Evolutionary conservation across 805 yeast species (phyloP).

Genomic region (Metschnikowia noctiluminum): DNA sequence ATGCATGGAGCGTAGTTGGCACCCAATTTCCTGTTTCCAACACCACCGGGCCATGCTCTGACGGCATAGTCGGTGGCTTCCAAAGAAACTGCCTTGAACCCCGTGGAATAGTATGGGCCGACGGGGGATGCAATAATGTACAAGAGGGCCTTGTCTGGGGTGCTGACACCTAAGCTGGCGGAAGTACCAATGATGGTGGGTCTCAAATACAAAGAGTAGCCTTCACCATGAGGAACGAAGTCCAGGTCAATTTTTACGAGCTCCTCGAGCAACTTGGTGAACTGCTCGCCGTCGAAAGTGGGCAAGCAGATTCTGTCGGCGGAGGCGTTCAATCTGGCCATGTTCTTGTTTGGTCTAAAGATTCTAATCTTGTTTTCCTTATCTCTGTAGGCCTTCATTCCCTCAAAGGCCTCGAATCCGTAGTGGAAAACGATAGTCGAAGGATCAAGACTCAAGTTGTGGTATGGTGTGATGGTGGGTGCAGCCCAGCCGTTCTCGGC

Average conservation of each 20-base stretch:
- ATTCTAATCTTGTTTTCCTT: constrained; percentile 55
- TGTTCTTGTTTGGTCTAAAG: constrained; percentile 89
- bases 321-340: constrained; percentile 85
- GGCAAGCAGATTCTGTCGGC: constrained; percentile 90
- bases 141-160: constrained; percentile 77
- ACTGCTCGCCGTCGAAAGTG: constrained; percentile 73
- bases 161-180: constrained; percentile 79
- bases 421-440: constrained; percentile 90
- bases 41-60: constrained; percentile 99
- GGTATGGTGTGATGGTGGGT: constrained; percentile 89
- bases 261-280: constrained; percentile 71
- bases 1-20: constrained; percentile 97
- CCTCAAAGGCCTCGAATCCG: constrained; percentile 93
- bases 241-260: constrained; percentile 69
- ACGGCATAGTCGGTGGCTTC: constrained; percentile 96
- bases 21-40: constrained; percentile 93
- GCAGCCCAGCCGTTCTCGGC: constrained; percentile 74
- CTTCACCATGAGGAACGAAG: constrained; percentile 80
- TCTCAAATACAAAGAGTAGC: constrained; percentile 88
- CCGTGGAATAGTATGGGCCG: constrained; percentile 86
- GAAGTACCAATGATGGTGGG: constrained; percentile 96
- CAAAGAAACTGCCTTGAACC: constrained; percentile 90
- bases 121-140: constrained; percentile 93
- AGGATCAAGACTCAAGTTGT: constrained; percentile 74
- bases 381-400: constrained; percentile 85